Percentiles rank a stretch among this genome's conserved stretches.
Evolutionary conservation across 768 basidiomycete genomes (phyloP).

Genomic region (Mrakia gelida): DNA sequence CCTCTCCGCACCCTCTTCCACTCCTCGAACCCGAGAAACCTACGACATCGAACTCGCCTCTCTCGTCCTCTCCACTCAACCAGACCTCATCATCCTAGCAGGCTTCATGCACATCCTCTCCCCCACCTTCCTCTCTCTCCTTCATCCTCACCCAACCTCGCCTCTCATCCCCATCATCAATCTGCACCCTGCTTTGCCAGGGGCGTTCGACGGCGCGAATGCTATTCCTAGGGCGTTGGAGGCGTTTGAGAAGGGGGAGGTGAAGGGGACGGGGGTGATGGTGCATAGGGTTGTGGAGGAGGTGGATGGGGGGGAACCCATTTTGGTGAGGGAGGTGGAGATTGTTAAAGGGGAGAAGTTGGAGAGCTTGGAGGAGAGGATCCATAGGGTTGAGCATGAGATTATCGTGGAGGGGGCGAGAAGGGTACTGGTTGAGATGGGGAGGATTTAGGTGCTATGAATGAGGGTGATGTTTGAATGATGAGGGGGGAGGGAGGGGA

Average conservation of each 20-base stretch:
- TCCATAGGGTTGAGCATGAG: constrained; percentile 82
- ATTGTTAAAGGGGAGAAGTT: constrained; percentile 66
- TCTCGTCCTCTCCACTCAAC: constrained; percentile 58
- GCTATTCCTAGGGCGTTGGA: constrained; percentile 85
- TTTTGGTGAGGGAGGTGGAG: constrained; percentile 73
- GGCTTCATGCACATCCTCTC: constrained; percentile 98
- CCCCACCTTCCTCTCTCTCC: constrained; percentile 60
- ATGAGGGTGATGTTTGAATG: neutral
- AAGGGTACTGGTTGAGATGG: constrained; percentile 55
- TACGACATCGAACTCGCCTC: constrained; percentile 79
- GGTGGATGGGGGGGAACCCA: constrained; percentile 85
- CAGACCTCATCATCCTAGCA: constrained; percentile 88
- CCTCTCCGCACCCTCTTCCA: constrained; percentile 51
- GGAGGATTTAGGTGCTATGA: neutral
- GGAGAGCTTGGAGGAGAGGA: constrained; percentile 58
- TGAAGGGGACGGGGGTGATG: constrained; percentile 77
- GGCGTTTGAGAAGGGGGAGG: constrained; percentile 78
- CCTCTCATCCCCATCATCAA: constrained; percentile 77
- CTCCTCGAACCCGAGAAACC: constrained; percentile 58
- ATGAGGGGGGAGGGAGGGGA: neutral
- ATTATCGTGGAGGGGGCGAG: constrained; percentile 83
- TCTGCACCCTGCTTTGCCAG: constrained; percentile 90
- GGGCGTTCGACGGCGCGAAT: constrained; percentile 91
- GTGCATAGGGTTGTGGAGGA: constrained; percentile 88
- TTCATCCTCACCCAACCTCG: constrained; percentile 33